Evolutionary conservation across 257 asterid genomes (phyloP), one percentile per base, ranked within the genome.

Genomic region (Solanum corneliomulleri): DNA sequence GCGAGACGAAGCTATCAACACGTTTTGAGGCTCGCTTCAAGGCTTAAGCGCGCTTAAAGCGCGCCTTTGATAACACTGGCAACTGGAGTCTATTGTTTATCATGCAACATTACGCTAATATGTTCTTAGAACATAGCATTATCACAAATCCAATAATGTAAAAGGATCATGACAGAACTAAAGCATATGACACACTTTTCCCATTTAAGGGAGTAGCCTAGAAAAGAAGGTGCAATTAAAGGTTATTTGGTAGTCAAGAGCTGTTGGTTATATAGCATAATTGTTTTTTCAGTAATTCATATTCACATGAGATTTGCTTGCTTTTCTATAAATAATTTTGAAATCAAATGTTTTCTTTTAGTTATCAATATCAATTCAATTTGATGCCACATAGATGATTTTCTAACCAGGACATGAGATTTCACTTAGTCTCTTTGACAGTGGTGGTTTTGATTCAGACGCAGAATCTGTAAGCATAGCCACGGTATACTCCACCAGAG

Each of bases 401-500:
- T 45, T 42, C 68, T 42, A 91, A 97, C 98, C 99, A 90, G 99
- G 99, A 89, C 99, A 95, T 13, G 98, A 90, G 88, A 97, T 96
- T 86, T 95, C 91, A 31, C 88, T 88, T 77, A 97, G 94, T 89
- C 95, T 90, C 89, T 92, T 87, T 1, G 92, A 84, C 56, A 91
- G 84, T 39, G 98, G 95, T 60, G 89, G 92, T 89, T 95, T 93
- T 82, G 89, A 68, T 74, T 89, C 87, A 85, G 98, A 91, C 21
- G 91, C 74, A 35, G 95, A 78, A 89, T 93, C 96, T 74, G 98
- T 89, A 45, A 97, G 92, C 97, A 94, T 82, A 11, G 98, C 97
- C 45, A 95, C 86, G 6, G 97, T 93, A 93, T 89, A 93, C 85
- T 97, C 99, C 77, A 86, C 95, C 42, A 97, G 94, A 85, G 99